phyloP scores from a whole-genome alignment of 2,329 filamentous ascomycete species.

The Penicillium carneum region DNA sequence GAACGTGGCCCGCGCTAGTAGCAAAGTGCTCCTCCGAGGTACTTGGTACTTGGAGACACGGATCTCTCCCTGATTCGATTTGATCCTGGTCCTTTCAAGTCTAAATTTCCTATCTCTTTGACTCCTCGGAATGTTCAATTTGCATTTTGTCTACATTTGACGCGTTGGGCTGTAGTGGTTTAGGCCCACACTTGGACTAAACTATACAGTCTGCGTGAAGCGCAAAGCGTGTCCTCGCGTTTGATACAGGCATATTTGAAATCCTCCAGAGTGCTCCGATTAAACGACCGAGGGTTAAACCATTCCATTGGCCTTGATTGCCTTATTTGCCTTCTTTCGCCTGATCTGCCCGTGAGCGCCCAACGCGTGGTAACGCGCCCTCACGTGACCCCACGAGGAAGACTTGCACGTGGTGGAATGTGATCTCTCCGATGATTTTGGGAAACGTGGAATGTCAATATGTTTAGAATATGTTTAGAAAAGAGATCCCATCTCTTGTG shows the following conservation, averaged over 20 bases:
- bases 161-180: conserved; percentile 3
- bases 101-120: neutral
- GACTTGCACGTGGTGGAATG: conserved; percentile 21
- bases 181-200: conserved; percentile 7
- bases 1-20: conserved; percentile 40
- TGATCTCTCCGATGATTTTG: conserved; percentile 4
- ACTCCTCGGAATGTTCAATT: neutral
- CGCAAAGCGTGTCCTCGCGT: conserved; percentile 14
- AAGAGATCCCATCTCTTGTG: neutral
- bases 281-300: neutral
- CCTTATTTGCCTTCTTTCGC: neutral
- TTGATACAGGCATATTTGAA: neutral
- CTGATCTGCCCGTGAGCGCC: neutral
- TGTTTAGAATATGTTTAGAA: neutral
- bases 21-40: conserved; percentile 26
- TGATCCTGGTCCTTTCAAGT: neutral
- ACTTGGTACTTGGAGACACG: conserved; percentile 18
- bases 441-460: neutral
- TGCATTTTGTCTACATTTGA: conserved; percentile 1
- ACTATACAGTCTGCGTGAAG: conserved; percentile 3
- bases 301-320: neutral
- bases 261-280: neutral
- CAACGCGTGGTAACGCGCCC: conserved; percentile 31
- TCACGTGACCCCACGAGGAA: conserved; percentile 31
- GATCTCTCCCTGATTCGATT: neutral